Evolutionary conservation across 805 yeast species (phyloP).

Genomic region (Pichia exigua): DNA sequence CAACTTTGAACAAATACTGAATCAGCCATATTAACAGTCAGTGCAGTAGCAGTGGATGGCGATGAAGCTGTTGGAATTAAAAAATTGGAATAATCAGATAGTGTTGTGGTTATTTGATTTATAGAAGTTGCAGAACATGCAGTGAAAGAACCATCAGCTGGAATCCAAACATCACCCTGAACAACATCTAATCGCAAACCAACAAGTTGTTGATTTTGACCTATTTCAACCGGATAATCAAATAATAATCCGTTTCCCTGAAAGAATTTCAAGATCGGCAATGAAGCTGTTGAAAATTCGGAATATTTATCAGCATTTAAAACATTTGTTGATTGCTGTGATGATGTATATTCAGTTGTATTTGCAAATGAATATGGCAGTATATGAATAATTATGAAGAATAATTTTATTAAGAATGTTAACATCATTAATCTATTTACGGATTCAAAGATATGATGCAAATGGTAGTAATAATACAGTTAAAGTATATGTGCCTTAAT

Average conservation of each 20-base stretch:
- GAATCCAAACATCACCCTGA: slow-evolving; percentile 26
- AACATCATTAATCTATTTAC: background rate
- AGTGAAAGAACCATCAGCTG: slow-evolving; percentile 18
- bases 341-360: slow-evolving; percentile 1
- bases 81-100: background rate
- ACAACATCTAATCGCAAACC: slow-evolving; percentile 24
- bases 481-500: too few relatives aligned
- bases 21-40: background rate
- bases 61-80: background rate
- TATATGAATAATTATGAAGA: background rate
- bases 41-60: background rate
- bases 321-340: background rate
- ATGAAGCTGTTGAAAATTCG: background rate
- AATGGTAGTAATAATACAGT: background rate
- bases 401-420: background rate
- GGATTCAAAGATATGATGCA: background rate
- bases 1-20: slow-evolving; percentile 11
- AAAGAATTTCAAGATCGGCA: slow-evolving; percentile 6
- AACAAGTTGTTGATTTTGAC: slow-evolving; percentile 19
- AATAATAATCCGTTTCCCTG: slow-evolving; percentile 7
- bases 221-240: slow-evolving; percentile 21
- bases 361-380: background rate
- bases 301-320: background rate
- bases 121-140: slow-evolving; percentile 13
- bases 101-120: background rate